Base-by-base conservation (phyloP, 2,329 filamentous ascomycete genomes). In the Hypoxylon rubiginosum region DNA sequence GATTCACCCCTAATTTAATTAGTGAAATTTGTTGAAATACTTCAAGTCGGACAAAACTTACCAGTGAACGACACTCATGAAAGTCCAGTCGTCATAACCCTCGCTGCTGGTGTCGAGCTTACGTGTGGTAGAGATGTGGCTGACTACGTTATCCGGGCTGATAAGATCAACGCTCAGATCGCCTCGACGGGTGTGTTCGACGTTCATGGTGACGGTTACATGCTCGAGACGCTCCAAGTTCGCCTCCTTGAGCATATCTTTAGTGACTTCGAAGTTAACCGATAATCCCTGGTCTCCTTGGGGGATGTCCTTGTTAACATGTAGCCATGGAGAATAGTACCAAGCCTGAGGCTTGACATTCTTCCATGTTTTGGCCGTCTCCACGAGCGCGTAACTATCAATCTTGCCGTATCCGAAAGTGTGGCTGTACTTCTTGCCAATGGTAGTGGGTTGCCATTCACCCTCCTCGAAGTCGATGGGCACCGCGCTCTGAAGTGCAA, bases 11-110 rank as follows among this genome's bases (percentile, higher is more conserved):
- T 94, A 36, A 9, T 24, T 21, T 9, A 56, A 72, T 83, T 76
- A 83, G 78, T 48, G 8, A 50, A 48, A 17, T 34, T 1, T 4
- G 45, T 54, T 4, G 5, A 15, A 26, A 39, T 9, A 24, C 21
- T 11, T 34, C n/a, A 21, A 62, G 55, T 48, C 10, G 17, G 41
- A n/a, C n/a, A 6, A 54, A 55, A 80, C 90, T 80, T 85, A 94
- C 92, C 94, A 99, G 78, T 99, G 96, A 69, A 91, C 94, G 39
- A 99, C 96, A 67, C 91, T 97, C 96, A 99, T 99, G 75, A 99
- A 99, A 0, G 95, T 98, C 96, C 96, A 99, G 80, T 98, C 93
- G 39, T 90, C 82, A 77, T 98, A 99, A 8, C 96, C 96, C 21
- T 81, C 79, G 0, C 81, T 77, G 36, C 85, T 86, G 1, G 85